phyloP scores from a whole-genome alignment of 306 rosid species.

The Notholithocarpus densiflorus region DNA sequence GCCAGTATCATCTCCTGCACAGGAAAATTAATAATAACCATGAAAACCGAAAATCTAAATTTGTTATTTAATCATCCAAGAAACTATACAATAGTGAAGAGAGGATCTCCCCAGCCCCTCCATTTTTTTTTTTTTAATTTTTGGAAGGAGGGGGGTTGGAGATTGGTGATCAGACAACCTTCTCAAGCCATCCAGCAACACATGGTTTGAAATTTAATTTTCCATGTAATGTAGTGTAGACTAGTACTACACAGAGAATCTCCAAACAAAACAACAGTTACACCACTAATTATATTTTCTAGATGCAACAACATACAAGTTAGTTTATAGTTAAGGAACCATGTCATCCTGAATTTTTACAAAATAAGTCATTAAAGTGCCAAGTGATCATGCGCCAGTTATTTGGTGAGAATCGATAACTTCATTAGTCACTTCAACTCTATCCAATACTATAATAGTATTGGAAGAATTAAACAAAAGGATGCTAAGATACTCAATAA shows the following conservation, averaged over 20 bases:
- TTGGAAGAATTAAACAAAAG: conserved; percentile 6
- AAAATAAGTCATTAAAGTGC: no score
- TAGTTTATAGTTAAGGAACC: no score
- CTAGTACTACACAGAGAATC: conserved; percentile 2
- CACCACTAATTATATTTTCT: background rate
- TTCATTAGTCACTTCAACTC: background rate
- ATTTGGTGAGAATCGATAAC: background rate
- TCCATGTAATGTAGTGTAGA: background rate
- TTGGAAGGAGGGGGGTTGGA: no score
- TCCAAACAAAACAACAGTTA: background rate
- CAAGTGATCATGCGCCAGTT: no score
- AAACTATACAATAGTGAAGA: background rate
- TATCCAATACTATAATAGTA: background rate
- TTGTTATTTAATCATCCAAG: background rate
- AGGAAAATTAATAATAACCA: conserved; percentile 11
- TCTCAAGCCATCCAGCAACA: background rate
- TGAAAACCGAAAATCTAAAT: conserved; percentile 17
- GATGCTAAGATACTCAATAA: conserved; percentile 6
- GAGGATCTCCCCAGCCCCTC: no score
- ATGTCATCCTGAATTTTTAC: no score
- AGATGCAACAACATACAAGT: background rate
- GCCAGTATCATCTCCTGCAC: conserved; percentile 91
- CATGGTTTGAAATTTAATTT: background rate
- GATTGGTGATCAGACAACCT: conserved; percentile 10
- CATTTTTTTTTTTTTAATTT: no score